A percentile compares a stretch with the other conserved stretches of the same genome.
phyloP scores from a whole-genome alignment of 2,329 filamentous ascomycete genomes.

The Stenocarpella maydis region DNA sequence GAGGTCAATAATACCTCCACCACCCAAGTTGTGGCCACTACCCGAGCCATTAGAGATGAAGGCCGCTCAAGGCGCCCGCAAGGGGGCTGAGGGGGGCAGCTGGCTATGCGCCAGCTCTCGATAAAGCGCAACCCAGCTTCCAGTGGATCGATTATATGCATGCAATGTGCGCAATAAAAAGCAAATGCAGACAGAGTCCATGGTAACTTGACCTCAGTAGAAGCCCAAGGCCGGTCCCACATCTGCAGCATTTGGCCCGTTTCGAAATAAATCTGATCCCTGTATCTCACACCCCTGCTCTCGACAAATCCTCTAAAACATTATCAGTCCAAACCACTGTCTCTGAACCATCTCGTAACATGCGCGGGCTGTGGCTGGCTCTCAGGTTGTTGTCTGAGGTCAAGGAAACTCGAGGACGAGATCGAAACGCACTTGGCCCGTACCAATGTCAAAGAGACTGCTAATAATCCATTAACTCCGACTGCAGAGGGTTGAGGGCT shows the following conservation, averaged over 20 bases:
- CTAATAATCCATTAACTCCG: background rate
- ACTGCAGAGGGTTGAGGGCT: background rate
- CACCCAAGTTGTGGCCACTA: slow-evolving; percentile 4
- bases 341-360: background rate
- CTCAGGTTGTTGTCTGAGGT: background rate
- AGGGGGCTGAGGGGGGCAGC: background rate
- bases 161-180: too few species aligned
- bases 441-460: background rate
- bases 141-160: background rate
- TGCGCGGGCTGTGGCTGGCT: background rate
- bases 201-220: background rate
- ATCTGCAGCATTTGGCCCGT: background rate
- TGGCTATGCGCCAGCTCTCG: background rate
- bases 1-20: background rate
- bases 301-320: background rate
- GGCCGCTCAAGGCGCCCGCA: background rate
- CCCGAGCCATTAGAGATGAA: background rate
- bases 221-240: background rate
- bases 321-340: background rate
- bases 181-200: too few species aligned
- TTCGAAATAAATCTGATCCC: background rate
- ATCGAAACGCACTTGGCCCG: background rate
- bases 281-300: background rate
- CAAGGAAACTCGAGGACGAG: background rate
- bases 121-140: background rate